A percentile compares a stretch with the other conserved stretches of the same genome.
These are phyloP conservation scores for Globisporangium spiculum DNA, from an alignment of 352 stramenopile genomes.

Conservation along the genomic window DNA sequence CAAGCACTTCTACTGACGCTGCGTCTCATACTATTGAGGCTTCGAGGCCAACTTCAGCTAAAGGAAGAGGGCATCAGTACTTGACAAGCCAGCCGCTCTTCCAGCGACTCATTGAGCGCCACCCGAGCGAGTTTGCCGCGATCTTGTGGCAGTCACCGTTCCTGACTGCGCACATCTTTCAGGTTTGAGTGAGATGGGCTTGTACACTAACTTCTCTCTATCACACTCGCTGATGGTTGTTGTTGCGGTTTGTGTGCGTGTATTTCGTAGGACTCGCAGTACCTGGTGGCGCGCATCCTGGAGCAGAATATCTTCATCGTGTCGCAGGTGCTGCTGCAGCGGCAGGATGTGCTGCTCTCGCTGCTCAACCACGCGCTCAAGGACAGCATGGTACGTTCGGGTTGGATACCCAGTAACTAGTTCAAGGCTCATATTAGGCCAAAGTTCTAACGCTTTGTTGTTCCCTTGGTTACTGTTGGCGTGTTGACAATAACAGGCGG, in stretches of 20 bases:
- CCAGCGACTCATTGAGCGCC: constrained; percentile 58
- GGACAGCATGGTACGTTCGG: constrained; percentile 46
- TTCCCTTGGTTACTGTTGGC: background rate
- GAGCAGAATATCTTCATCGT: constrained; percentile 74
- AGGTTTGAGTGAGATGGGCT: constrained; percentile 26
- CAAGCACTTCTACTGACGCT: background rate
- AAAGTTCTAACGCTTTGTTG: background rate
- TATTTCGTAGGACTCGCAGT: constrained; percentile 37
- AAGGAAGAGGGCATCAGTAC: background rate
- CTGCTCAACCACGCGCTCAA: constrained; percentile 60
- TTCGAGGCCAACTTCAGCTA: background rate
- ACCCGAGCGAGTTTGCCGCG: constrained; percentile 45
- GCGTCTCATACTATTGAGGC: background rate
- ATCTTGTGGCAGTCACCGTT: constrained; percentile 64
- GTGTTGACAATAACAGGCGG: constrained; percentile 24
- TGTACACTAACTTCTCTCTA: background rate
- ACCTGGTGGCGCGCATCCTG: constrained; percentile 58
- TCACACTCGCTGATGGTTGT: background rate
- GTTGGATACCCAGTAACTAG: background rate
- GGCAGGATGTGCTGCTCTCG: constrained; percentile 46
- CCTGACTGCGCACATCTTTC: constrained; percentile 65
- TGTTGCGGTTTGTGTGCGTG: background rate
- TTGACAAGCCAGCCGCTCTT: constrained; percentile 30
- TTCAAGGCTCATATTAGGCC: too few relatives aligned
- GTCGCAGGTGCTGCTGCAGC: constrained; percentile 53